These are phyloP conservation scores for Gaertneriomyces semiglobifer DNA, from an alignment of 192 early-diverging fungal species.

Conservation along the genomic window DNA sequence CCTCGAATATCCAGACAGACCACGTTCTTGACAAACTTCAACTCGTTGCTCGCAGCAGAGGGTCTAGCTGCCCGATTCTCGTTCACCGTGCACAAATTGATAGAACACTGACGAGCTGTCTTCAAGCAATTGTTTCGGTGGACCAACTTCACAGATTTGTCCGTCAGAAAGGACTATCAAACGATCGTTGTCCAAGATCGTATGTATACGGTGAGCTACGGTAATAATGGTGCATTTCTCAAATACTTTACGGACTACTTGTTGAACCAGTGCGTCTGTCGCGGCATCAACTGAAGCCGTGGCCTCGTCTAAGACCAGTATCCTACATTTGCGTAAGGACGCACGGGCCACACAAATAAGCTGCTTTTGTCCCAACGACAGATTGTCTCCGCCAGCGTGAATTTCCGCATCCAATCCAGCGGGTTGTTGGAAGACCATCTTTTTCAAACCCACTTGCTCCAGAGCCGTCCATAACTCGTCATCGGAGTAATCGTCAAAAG, in stretches of 20 bases:
- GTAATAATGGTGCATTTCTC: conserved; percentile 19
- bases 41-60: conserved; percentile 30
- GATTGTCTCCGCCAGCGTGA: conserved; percentile 64
- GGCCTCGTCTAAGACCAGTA: conserved; percentile 59
- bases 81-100: too few relatives aligned
- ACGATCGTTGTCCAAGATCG: too few relatives aligned
- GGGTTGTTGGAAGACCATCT: conserved; percentile 54
- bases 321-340: conserved; percentile 36
- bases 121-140: too few relatives aligned
- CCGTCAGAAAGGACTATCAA: too few relatives aligned
- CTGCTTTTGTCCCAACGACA: conserved; percentile 64
- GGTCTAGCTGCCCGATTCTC: too few relatives aligned
- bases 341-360: conserved; percentile 60
- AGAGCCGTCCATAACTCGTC: conserved; percentile 65
- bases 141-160: too few relatives aligned
- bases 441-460: conserved; percentile 58
- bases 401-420: conserved; percentile 69
- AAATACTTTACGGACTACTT: conserved; percentile 50
- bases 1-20: conserved; percentile 57
- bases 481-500: conserved; percentile 52
- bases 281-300: conserved; percentile 55
- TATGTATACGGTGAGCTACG: conserved; percentile 19
- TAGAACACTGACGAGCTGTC: too few relatives aligned
- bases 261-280: conserved; percentile 75
- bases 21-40: conserved; percentile 50